These are phyloP conservation scores for Suillus brevipes DNA, from an alignment of 768 basidiomycete genomes.

Conservation along the genomic window DNA sequence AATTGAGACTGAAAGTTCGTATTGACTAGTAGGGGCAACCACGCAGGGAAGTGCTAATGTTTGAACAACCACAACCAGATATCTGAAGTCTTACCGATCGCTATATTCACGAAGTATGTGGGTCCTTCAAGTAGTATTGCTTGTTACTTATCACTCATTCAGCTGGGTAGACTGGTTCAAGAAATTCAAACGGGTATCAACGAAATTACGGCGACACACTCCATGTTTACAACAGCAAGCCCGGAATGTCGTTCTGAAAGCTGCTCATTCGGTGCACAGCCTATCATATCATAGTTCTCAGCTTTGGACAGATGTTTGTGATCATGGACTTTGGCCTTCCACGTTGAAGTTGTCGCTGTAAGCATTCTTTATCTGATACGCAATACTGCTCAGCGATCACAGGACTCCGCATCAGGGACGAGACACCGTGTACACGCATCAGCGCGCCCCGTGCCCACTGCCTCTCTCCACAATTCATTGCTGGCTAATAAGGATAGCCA, in stretches of 20 bases:
- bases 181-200: neutral
- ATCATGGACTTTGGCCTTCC: neutral
- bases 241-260: neutral
- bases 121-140: neutral
- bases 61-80: neutral
- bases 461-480: no score
- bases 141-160: neutral
- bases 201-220: neutral
- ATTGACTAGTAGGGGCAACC: neutral
- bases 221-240: neutral
- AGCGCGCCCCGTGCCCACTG: no score
- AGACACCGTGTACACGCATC: neutral
- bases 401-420: neutral
- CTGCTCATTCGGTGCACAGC: neutral
- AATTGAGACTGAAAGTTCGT: no score
- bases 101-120: neutral
- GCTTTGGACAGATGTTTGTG: neutral
- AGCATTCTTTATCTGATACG: neutral
- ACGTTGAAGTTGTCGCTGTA: neutral
- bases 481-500: no score
- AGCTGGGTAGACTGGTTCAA: neutral
- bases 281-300: neutral
- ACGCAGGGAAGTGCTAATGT: neutral
- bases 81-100: neutral
- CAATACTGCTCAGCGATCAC: neutral